These are phyloP conservation scores for Strombidium stylifer DNA, from an alignment of 73 alveolate genomes.

Conservation along the genomic window DNA sequence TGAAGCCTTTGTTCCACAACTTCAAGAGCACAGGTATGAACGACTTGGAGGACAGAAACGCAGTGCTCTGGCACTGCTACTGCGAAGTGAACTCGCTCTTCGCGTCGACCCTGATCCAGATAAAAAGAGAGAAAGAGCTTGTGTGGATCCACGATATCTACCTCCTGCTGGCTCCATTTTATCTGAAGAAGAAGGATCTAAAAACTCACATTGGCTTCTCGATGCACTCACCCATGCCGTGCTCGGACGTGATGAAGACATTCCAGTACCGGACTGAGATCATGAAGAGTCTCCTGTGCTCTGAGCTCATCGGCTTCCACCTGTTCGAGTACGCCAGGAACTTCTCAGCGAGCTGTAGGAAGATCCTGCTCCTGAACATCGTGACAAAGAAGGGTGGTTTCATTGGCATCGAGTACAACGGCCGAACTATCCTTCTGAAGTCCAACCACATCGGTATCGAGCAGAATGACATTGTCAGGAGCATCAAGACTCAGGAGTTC, in stretches of 20 bases:
- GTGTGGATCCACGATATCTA: slow-evolving; percentile 67
- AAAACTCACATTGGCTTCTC: slow-evolving; percentile 54
- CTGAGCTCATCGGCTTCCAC: slow-evolving; percentile 88
- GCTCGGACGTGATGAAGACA: slow-evolving; percentile 52
- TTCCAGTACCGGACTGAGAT: slow-evolving; percentile 62
- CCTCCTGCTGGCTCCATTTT: slow-evolving; percentile 56
- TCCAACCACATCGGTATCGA: slow-evolving; percentile 69
- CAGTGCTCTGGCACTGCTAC: slow-evolving; percentile 36
- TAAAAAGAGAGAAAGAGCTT: slow-evolving; percentile 43
- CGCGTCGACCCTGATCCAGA: slow-evolving; percentile 17
- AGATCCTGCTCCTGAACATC: slow-evolving; percentile 64
- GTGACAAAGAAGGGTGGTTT: slow-evolving; percentile 78
- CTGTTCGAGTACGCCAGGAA: slow-evolving; percentile 80
- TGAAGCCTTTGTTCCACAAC: slow-evolving; percentile 55
- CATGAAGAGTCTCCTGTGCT: slow-evolving; percentile 50
- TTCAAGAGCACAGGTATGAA: slow-evolving; percentile 63
- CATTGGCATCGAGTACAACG: slow-evolving; percentile 72
- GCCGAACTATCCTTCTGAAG: slow-evolving; percentile 70
- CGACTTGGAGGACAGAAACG: slow-evolving; percentile 29
- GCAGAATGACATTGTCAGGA: slow-evolving; percentile 49
- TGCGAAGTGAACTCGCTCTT: slow-evolving; percentile 16
- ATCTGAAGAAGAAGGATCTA: slow-evolving; percentile 32
- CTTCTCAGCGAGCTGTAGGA: slow-evolving; percentile 67
- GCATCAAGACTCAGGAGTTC: slow-evolving; percentile 9
- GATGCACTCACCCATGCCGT: slow-evolving; percentile 66